Conservation (phyloP, 2,329 filamentous ascomycete genomes). For the Penicillium sp. region DNA sequence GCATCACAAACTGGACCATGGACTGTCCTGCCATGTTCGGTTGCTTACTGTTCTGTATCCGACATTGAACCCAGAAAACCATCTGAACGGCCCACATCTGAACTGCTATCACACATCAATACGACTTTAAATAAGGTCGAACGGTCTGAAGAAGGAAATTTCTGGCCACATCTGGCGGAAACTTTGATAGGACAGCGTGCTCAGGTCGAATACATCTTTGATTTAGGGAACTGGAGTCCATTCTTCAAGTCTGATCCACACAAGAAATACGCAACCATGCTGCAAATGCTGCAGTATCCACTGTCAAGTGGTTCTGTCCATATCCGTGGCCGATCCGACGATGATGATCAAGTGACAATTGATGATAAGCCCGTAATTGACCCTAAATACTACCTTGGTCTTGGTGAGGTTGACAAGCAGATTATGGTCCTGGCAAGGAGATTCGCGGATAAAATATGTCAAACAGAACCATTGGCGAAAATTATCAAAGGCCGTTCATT, state of each 20-base stretch:
- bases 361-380: constrained; percentile 45
- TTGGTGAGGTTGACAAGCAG: constrained; percentile 50
- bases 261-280: constrained; percentile 55
- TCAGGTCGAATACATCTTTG: constrained; percentile 56
- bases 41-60: constrained; percentile 23
- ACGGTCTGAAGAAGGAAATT: no score
- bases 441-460: constrained; percentile 47
- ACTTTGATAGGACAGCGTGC: no score
- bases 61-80: constrained; percentile 6
- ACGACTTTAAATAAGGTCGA: no score
- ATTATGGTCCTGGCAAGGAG: constrained; percentile 48
- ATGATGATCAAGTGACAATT: constrained; percentile 13
- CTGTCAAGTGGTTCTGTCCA: constrained; percentile 56
- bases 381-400: constrained; percentile 51
- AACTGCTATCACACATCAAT: no score
- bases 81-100: no score
- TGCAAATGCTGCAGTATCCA: constrained; percentile 58
- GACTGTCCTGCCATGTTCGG: constrained; percentile 27
- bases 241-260: constrained; percentile 36
- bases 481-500: constrained; percentile 43
- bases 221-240: constrained; percentile 54
- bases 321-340: constrained; percentile 32
- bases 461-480: constrained; percentile 41
- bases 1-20: constrained; percentile 18
- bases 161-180: background rate